phyloP scores from a whole-genome alignment of 2,329 filamentous ascomycete species.

The Blastomyces percursus region DNA sequence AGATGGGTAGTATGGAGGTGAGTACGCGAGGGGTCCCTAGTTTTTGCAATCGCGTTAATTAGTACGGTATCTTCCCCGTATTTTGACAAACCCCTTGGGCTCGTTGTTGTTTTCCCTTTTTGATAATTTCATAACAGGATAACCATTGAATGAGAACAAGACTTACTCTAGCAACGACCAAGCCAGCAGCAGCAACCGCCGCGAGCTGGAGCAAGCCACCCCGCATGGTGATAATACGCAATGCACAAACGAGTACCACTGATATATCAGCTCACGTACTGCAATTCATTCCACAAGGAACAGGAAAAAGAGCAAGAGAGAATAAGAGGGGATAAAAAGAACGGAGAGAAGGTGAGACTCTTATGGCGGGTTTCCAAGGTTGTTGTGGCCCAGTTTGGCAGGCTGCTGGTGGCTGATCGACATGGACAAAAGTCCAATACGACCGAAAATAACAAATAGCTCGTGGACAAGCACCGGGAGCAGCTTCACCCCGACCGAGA shows the following conservation, averaged over 20 bases:
- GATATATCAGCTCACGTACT: background rate
- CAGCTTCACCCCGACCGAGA: background rate
- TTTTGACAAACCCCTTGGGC: background rate
- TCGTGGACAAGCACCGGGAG: background rate
- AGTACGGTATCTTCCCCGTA: background rate
- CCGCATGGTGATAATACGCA: slow-evolving; percentile 22
- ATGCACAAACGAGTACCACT: background rate
- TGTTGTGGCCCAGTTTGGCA: slow-evolving; percentile 1
- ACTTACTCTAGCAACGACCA: slow-evolving; percentile 25
- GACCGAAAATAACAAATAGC: background rate
- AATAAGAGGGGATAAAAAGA: background rate
- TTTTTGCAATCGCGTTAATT: background rate
- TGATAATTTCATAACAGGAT: background rate
- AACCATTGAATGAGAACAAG: slow-evolving; percentile 2
- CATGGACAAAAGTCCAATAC: background rate
- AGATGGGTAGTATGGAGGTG: slow-evolving; percentile 67
- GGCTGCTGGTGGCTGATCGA: background rate
- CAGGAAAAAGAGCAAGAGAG: background rate
- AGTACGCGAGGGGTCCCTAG: slow-evolving; percentile 25
- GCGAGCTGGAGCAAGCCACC: slow-evolving; percentile 26
- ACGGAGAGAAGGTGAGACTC: background rate
- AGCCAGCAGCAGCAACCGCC: slow-evolving; percentile 23
- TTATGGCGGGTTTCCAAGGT: background rate
- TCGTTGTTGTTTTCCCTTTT: background rate
- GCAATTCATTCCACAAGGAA: background rate